Evolutionary conservation across 495 filamentous ascomycete species (phyloP), one percentile per base, ranked within the genome.

Genomic region (Neurospora sp.): DNA sequence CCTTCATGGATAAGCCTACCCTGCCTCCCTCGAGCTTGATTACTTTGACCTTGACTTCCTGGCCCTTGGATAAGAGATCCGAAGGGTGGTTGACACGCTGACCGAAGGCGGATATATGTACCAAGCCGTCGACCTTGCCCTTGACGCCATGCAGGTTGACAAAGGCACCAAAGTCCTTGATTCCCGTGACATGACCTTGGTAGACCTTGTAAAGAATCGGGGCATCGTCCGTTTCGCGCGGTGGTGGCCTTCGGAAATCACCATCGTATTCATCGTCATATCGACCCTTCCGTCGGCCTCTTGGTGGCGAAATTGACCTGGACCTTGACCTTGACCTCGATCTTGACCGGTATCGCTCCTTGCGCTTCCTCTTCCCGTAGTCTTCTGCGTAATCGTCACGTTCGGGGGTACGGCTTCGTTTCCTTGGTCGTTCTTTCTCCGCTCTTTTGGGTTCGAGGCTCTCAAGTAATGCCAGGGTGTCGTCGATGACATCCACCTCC

Each of bases 141-240:
- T 86, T 89, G 4, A 99, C 90, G 35, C 93, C 92, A 76, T 89
- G 85, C n/a, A 99, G 82, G 76, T 95, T 98, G 69, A 99, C 94
- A 81, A 99, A 99, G 14, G 91, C 93, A 41, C 96, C 96, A 82
- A 98, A 99, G 75, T 97, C 92, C 79, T 97, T 98, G 40, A 98
- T 85, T 0, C 94, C 94, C 3, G 93, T 97, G 53, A 98, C 91
- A 73, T 89, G 89, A 18, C 96, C 96, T 77, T 93, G 89, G 78
- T 99, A 99, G 1, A 97, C 83, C 79, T 99, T 99, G 86, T 90
- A 92, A 16, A 97, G 81, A 35, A 92, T 84, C 0, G 95, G 94
- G 8, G 88, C 83, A 68, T 95, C 91, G 83, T 99, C 96, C 8
- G 87, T 40, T 78, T 98, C 95, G 3, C 88, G 86, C 7, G 88